Conservation (phyloP, 768 basidiomycete genomes). For the Suillus plorans region DNA sequence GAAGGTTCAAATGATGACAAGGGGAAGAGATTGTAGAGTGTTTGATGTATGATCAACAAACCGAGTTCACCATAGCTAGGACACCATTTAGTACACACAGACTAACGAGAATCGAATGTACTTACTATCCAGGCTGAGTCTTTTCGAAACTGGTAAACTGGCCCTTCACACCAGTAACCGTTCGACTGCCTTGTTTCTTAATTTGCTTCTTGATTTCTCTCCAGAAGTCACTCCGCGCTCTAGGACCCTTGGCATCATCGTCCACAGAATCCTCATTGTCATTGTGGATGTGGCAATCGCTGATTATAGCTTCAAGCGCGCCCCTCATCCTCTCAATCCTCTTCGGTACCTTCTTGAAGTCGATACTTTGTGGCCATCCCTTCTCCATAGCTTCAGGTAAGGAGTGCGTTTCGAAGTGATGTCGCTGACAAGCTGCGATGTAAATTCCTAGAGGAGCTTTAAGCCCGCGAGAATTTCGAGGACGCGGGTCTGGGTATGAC, state of each 20-base stretch:
- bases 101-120: constrained; percentile 16
- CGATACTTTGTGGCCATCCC: constrained; percentile 77
- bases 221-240: constrained; percentile 64
- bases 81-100: constrained; percentile 2
- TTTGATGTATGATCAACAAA: constrained; percentile 76
- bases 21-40: constrained; percentile 75
- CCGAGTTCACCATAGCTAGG: constrained; percentile 85
- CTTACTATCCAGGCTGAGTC: constrained; percentile 89
- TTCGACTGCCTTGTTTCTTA: constrained; percentile 62
- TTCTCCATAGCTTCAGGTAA: constrained; percentile 67
- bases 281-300: constrained; percentile 36
- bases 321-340: constrained; percentile 54
- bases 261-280: constrained; percentile 19
- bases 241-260: constrained; percentile 20
- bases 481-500: constrained; percentile 62
- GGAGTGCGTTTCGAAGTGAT: constrained; percentile 72
- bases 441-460: constrained; percentile 50
- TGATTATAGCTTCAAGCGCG: constrained; percentile 49
- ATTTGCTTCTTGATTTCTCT: constrained; percentile 61
- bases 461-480: constrained; percentile 67
- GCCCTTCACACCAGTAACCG: constrained; percentile 64
- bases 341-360: constrained; percentile 54
- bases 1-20: constrained; percentile 51
- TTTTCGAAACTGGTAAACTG: constrained; percentile 81
- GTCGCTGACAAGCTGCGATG: constrained; percentile 71